Conservation (phyloP, 495 filamentous ascomycete genomes). For the Penicillium herquei region DNA sequence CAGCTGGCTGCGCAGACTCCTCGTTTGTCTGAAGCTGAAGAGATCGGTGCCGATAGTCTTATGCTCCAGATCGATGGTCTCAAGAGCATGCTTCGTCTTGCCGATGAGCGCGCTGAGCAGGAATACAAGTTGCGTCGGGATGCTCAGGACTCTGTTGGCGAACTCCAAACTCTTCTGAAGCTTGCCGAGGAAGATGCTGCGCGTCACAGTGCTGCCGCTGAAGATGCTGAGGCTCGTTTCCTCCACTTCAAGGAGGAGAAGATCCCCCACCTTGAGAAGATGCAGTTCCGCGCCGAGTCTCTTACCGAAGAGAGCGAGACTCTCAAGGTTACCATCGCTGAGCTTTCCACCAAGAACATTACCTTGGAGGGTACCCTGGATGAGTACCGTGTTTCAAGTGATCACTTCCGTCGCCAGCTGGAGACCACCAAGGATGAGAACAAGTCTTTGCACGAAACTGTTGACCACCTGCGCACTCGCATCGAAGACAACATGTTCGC, state of each 20-base stretch:
- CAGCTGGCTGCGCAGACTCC: constrained; percentile 35
- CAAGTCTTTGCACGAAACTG: constrained; percentile 58
- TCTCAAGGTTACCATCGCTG: constrained; percentile 62
- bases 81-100: constrained; percentile 52
- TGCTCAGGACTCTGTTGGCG: constrained; percentile 69
- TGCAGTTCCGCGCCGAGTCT: constrained; percentile 57
- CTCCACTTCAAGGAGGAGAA: constrained; percentile 54
- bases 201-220: constrained; percentile 66
- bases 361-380: constrained; percentile 57
- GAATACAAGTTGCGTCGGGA: constrained; percentile 65
- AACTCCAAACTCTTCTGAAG: constrained; percentile 67
- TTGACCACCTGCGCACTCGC: constrained; percentile 68
- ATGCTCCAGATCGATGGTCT: constrained; percentile 54
- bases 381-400: constrained; percentile 58
- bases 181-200: constrained; percentile 70
- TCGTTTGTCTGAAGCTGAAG: constrained; percentile 42
- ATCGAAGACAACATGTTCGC: constrained; percentile 80
- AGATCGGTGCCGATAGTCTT: constrained; percentile 48
- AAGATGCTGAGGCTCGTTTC: constrained; percentile 60
- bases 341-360: constrained; percentile 57
- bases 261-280: constrained; percentile 47
- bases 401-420: constrained; percentile 53
- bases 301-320: constrained; percentile 64
- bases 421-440: constrained; percentile 56
- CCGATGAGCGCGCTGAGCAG: constrained; percentile 51